Evolutionary conservation across 176 grass and related monocot species (phyloP).

Genomic region (Rhynchospora breviuscula): DNA sequence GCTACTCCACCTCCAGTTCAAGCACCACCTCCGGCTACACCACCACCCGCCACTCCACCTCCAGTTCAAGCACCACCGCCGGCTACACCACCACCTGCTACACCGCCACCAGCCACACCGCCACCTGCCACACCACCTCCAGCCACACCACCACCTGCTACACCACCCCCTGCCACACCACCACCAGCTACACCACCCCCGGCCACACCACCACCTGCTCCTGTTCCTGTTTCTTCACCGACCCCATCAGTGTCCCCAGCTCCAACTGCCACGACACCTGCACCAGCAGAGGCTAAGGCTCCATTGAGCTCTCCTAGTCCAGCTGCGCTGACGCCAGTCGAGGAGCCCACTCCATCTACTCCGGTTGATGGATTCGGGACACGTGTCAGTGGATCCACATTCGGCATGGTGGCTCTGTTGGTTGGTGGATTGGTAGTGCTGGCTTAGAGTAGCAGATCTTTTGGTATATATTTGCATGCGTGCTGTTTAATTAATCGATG

Average conservation of each 20-base stretch:
- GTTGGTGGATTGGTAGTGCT: constrained; percentile 20
- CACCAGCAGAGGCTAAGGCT: constrained; percentile 26
- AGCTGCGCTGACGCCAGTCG: neutral
- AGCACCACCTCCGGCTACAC: constrained; percentile 8
- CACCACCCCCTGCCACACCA: constrained; percentile 22
- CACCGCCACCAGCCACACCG: neutral
- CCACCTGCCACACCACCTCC: constrained; percentile 18
- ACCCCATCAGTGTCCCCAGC: constrained; percentile 28
- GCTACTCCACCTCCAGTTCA: constrained; percentile 6
- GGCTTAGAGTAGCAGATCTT: constrained; percentile 14
- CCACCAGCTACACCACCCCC: constrained; percentile 20
- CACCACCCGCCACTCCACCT: neutral
- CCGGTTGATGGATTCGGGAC: constrained; percentile 12
- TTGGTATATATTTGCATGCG: neutral
- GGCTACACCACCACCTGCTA: neutral
- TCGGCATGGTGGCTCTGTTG: constrained; percentile 19
- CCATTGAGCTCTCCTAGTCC: constrained; percentile 7
- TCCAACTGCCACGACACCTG: neutral
- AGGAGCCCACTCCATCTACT: neutral
- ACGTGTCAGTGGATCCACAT: constrained; percentile 3
- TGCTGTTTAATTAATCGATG: constrained; percentile 12
- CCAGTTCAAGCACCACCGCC: constrained; percentile 27
- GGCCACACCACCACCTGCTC: constrained; percentile 13
- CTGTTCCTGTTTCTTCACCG: constrained; percentile 34
- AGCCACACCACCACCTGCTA: neutral